Percentiles rank a stretch among this genome's conserved stretches.
These are phyloP conservation scores for Penicillium pulvis DNA, from an alignment of 495 filamentous ascomycete species.

Conservation along the genomic window DNA sequence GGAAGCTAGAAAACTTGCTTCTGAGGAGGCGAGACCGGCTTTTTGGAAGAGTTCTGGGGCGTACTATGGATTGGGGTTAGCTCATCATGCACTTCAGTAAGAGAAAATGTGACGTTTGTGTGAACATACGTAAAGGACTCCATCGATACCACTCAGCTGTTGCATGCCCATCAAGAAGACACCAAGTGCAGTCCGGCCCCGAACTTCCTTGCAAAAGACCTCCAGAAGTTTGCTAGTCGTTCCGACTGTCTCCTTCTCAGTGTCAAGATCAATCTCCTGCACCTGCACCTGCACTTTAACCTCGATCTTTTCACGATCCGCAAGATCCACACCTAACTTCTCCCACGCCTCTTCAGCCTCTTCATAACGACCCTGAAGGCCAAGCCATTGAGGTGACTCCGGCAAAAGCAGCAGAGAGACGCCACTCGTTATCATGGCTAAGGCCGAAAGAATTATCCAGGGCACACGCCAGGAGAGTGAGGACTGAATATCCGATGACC, in stretches of 20 bases:
- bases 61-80: constrained; percentile 36
- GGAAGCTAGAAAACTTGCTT: constrained; percentile 56
- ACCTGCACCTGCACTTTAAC: not conserved
- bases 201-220: constrained; percentile 44
- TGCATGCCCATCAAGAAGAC: constrained; percentile 48
- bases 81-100: not conserved
- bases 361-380: constrained; percentile 35
- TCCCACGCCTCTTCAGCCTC: constrained; percentile 45
- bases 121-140: constrained; percentile 52
- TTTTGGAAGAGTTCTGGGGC: constrained; percentile 56
- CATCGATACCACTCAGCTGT: constrained; percentile 52
- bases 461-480: constrained; percentile 61
- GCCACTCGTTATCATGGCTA: constrained; percentile 42
- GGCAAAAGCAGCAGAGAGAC: constrained; percentile 43
- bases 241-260: not conserved
- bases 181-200: constrained; percentile 39
- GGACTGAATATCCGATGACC: constrained; percentile 47
- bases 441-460: constrained; percentile 46
- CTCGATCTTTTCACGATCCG: constrained; percentile 54
- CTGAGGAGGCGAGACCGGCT: constrained; percentile 50
- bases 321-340: constrained; percentile 47
- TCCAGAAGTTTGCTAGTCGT: constrained; percentile 23
- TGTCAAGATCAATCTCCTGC: constrained; percentile 6
- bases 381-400: constrained; percentile 53
- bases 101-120: not conserved